Base-by-base conservation (phyloP, 441 rosid species). In the Manihot esculenta region DNA sequence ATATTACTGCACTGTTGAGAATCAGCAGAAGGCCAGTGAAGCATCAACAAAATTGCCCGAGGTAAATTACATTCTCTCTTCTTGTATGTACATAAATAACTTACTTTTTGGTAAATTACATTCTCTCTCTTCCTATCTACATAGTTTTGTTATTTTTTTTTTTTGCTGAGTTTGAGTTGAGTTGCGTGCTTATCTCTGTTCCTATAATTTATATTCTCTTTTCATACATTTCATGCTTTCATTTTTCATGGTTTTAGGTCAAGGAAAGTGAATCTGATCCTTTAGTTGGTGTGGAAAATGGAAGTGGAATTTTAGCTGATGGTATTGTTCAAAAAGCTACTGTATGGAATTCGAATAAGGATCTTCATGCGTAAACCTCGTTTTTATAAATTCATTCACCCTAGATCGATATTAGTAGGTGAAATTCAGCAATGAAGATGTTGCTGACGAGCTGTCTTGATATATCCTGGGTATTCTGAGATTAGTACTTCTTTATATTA, bases 211-310 rank as follows among this genome's bases (percentile, higher is more conserved):
- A 30, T 26, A 26, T 21, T 48, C 0, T 49, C 45, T 27, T 23
- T 21, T 55, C 24, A 21, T 38, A 23, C 45, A 41, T 27, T 53
- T 74, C 47, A 74, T 69, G 15, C 53, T 70, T 55, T 58, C 3
- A 17, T 65, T 59, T 47, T 49, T 14, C 11, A 17, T 70, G 51
- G 67, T 44, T 71, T 66, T 30, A 95, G 99, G 89, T 79, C 57
- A 84, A 87, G 76, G 99, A 95, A 83, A 78, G 84, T 68, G 99
- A 95, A 82, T 75, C 84, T 0, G 97, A 95, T 82, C 97, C 95
- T 42, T 73, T 95, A 72, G 80, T 95, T 20, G 78, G 81, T n/a
- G 92, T 65, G 71, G 99, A 95, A 74, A 87, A 89, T 69, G 97
- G 92, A 76, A 76, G 84, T 23, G 91, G 90, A 72, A 80, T 81